Evolutionary conservation across 139 green algal species (phyloP).

Genomic region (Ostreobium quekettii): DNA sequence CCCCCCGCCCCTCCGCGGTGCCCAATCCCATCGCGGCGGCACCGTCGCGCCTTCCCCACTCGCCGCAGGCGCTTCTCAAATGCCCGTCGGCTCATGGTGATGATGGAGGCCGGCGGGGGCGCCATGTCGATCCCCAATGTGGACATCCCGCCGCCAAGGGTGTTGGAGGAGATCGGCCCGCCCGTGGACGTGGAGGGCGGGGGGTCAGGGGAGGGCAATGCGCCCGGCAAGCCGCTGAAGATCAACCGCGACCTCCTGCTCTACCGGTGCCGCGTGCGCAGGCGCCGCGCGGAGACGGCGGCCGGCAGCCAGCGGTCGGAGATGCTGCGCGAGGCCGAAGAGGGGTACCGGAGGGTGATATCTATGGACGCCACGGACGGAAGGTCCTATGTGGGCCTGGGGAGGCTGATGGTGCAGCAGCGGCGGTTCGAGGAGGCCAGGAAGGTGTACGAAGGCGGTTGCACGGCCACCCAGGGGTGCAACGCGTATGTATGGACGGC

Average conservation of each 20-base stretch:
- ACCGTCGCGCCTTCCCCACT: no score
- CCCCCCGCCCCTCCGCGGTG: no score
- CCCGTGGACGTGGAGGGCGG: no score
- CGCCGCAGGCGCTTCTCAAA: no score
- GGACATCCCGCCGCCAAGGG: no score
- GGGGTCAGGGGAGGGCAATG: no score
- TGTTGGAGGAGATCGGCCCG: no score
- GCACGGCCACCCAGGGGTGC: conserved; percentile 53
- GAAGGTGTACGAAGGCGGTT: conserved; percentile 78
- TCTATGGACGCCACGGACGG: conserved; percentile 65
- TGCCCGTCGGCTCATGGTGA: no score
- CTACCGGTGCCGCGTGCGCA: conserved; percentile 29
- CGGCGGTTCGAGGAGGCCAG: conserved; percentile 70
- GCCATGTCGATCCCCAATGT: no score
- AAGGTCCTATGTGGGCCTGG: conserved; percentile 85
- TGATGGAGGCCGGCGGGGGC: no score
- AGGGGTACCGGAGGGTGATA: conserved; percentile 43
- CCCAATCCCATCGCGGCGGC: no score
- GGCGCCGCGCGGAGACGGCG: conserved; percentile 22
- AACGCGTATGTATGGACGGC: conserved; percentile 89
- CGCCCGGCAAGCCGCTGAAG: conserved; percentile 66
- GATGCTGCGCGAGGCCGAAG: conserved; percentile 45
- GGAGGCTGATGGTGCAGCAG: conserved; percentile 64
- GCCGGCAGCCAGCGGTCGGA: conserved; percentile 23
- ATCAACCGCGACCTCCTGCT: conserved; percentile 77